These are phyloP conservation scores for Cnidoscolus chayamansa DNA, from an alignment of 441 rosid genomes.

Conservation along the genomic window DNA sequence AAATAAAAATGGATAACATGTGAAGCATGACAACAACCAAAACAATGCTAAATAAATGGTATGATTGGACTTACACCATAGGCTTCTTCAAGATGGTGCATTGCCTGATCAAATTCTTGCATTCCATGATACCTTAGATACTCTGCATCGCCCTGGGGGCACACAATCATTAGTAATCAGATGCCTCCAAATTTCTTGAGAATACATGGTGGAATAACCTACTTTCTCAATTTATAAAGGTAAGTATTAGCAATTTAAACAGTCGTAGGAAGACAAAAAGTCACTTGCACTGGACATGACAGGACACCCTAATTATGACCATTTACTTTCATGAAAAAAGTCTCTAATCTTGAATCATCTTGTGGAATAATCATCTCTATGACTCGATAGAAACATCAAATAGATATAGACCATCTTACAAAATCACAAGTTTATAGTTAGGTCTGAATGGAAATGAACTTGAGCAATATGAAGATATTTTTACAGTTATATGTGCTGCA, in stretches of 20 bases:
- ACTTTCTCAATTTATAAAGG: neutral
- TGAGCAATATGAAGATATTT: neutral
- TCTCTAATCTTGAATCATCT: neutral
- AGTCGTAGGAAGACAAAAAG: neutral
- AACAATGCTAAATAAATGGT: conserved; percentile 4
- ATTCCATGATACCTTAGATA: conserved; percentile 77
- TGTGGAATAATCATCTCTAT: neutral
- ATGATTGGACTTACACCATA: conserved; percentile 58
- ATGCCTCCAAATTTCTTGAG: neutral
- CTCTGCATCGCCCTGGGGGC: conserved; percentile 65
- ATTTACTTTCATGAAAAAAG: neutral
- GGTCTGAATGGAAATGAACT: neutral
- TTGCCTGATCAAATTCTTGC: conserved; percentile 94
- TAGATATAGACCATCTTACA: neutral
- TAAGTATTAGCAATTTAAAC: neutral
- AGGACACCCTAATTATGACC: neutral
- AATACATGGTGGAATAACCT: neutral
- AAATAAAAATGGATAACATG: neutral
- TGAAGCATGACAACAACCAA: neutral
- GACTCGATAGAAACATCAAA: neutral
- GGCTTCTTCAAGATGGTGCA: conserved; percentile 83
- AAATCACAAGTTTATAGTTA: neutral
- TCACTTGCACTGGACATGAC: neutral
- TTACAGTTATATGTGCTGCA: no score
- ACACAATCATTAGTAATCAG: conserved; percentile 20